Evolutionary conservation across 345 rosid genomes (phyloP), one percentile per base, ranked within the genome.

Genomic region (Excoecaria agallocha): DNA sequence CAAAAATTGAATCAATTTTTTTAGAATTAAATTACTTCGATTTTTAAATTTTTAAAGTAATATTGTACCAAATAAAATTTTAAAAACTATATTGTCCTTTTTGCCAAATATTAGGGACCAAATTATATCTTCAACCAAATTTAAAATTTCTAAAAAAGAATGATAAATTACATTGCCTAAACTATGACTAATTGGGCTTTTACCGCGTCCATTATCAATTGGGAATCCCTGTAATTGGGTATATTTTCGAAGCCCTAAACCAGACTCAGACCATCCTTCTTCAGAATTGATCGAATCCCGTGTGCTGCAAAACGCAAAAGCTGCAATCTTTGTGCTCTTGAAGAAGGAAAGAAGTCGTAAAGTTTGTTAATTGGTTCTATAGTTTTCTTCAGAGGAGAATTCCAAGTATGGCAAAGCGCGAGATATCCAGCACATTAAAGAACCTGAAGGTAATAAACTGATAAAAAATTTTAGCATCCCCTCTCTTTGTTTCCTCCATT

Each of bases 371-470:
- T 69, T 43, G 56, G 43, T 25, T 8, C 46, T 24, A 6, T 52
- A 20, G 49, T 5, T 51, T 6, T 71, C 12, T 30, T 19, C 24
- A 12, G 54, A 0, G 15, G 20, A 63, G 12, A 68, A 55, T 52
- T n/a, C 13, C 65, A 20, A 72, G 16, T 67, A 93, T 91, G 98
- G 89, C 93, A 61, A 93, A 89, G 80, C 90, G 96, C 39, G 98
- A 91, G 87, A 85, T 94, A 43, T 92, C 97, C 68, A 87, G 80
- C 79, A 94, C 97, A 59, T 84, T 94, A 84, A 88, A 76, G 86
- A 93, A 86, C 80, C 84, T 94, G 79, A 94, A 91, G 97, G 98
- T 94, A 85, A 79, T 38, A 10, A 39, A 17, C 17, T 30, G 3
- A 43, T 25, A 60, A 41, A 41, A 76, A 62, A 64, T 45, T 17